These are phyloP conservation scores for Prunus campanulata DNA, from an alignment of 306 rosid species.

Conservation along the genomic window DNA sequence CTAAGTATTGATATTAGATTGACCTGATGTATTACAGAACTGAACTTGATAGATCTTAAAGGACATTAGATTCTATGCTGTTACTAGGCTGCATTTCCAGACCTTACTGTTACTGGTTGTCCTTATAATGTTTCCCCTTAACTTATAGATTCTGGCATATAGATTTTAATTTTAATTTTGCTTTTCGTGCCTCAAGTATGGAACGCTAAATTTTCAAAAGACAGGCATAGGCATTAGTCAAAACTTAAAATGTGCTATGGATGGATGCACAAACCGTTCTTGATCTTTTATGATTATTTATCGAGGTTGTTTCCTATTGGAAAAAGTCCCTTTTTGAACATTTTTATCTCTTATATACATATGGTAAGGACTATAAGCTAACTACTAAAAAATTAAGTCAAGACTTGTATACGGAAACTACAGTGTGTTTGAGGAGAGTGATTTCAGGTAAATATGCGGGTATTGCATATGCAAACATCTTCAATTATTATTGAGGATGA, in stretches of 20 bases:
- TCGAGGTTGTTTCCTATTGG: background rate
- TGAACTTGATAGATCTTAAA: constrained; percentile 6
- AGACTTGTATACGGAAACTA: background rate
- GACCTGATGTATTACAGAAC: background rate
- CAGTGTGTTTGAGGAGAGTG: background rate
- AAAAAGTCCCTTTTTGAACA: background rate
- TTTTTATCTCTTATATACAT: background rate
- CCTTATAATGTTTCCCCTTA: background rate
- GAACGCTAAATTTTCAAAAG: background rate
- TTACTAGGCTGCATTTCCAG: background rate
- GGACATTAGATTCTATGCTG: background rate
- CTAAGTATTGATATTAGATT: background rate
- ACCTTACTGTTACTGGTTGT: background rate
- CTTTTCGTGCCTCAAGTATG: background rate
- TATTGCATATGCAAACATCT: background rate
- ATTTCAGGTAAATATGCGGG: background rate
- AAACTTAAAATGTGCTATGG: background rate
- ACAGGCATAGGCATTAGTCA: background rate
- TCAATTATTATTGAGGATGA: background rate
- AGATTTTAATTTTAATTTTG: background rate
- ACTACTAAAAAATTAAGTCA: background rate
- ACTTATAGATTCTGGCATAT: background rate
- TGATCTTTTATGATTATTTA: background rate
- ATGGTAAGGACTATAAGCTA: background rate
- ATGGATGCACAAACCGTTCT: background rate